Evolutionary conservation across 371 early-diverging fungal species (phyloP).

Genomic region (Cokeromyces recurvatus): DNA sequence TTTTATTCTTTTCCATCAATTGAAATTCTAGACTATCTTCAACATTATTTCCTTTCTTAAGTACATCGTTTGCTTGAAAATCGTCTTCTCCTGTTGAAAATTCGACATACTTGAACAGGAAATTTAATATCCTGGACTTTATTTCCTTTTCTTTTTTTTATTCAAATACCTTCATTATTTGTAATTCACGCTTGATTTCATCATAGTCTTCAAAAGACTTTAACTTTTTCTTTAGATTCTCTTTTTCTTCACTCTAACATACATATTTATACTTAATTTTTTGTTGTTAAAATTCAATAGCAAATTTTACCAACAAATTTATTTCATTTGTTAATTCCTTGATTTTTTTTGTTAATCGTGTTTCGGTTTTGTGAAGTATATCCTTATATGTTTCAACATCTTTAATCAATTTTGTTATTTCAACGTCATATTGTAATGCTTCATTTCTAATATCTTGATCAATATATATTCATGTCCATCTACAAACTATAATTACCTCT

Average conservation of each 20-base stretch:
- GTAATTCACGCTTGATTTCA: conserved; percentile 80
- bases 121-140: too few relatives aligned
- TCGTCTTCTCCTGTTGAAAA: conserved; percentile 46
- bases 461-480: too few relatives aligned
- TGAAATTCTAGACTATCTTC: conserved; percentile 63
- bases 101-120: conserved; percentile 33
- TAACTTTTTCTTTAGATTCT: conserved; percentile 44
- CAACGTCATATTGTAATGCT: conserved; percentile 29
- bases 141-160: too few relatives aligned
- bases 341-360: conserved; percentile 36
- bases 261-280: conserved; percentile 15
- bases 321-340: conserved; percentile 48
- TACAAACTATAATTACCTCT: too few relatives aligned
- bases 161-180: conserved; percentile 83
- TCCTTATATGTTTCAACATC: conserved; percentile 52
- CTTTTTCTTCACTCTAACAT: conserved; percentile 56
- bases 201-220: conserved; percentile 71
- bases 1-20: conserved; percentile 80
- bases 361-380: conserved; percentile 43
- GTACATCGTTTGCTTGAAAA: conserved; percentile 39
- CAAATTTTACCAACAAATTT: conserved; percentile 21
- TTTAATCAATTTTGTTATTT: conserved; percentile 46
- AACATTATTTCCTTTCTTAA: conserved; percentile 22
- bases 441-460: conserved; percentile 1
- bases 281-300: background rate